These are phyloP conservation scores for Acacia pycnantha DNA, from an alignment of 331 rosid genomes.

Conservation along the genomic window DNA sequence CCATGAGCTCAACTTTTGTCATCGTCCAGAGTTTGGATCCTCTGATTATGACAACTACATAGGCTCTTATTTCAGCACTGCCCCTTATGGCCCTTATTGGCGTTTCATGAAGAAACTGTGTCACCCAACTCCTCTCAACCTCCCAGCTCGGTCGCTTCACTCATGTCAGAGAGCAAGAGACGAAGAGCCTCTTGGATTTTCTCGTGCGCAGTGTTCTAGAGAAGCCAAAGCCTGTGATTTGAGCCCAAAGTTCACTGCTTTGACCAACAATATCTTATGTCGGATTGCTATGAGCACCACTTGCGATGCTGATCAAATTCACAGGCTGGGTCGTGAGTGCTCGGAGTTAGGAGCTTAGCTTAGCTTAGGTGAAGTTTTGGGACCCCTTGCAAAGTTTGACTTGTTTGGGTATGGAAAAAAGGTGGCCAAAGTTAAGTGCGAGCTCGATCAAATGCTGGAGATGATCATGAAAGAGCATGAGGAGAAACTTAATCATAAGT, in stretches of 20 bases:
- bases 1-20: constrained; percentile 51
- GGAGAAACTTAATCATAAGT: constrained; percentile 1
- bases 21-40: constrained; percentile 60
- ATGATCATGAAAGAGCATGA: constrained; percentile 58
- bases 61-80: constrained; percentile 49
- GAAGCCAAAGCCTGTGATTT: constrained; percentile 34
- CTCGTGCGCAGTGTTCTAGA: neutral
- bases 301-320: constrained; percentile 51
- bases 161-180: constrained; percentile 46
- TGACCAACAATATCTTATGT: constrained; percentile 57
- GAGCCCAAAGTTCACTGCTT: constrained; percentile 34
- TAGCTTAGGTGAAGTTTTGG: constrained; percentile 64
- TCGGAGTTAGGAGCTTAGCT: constrained; percentile 54
- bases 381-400: constrained; percentile 58
- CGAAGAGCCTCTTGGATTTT: constrained; percentile 36
- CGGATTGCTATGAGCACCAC: constrained; percentile 61
- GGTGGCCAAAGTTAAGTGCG: constrained; percentile 33
- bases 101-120: constrained; percentile 70
- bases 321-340: constrained; percentile 37
- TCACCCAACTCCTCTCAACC: constrained; percentile 55
- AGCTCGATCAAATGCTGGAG: constrained; percentile 61
- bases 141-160: constrained; percentile 36
- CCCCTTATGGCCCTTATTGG: constrained; percentile 69
- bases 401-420: constrained; percentile 60
- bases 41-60: constrained; percentile 41